Percentiles rank a stretch among this genome's conserved stretches.
phyloP scores from a whole-genome alignment of 2,329 filamentous ascomycete species.

The Penicillium olsonii region DNA sequence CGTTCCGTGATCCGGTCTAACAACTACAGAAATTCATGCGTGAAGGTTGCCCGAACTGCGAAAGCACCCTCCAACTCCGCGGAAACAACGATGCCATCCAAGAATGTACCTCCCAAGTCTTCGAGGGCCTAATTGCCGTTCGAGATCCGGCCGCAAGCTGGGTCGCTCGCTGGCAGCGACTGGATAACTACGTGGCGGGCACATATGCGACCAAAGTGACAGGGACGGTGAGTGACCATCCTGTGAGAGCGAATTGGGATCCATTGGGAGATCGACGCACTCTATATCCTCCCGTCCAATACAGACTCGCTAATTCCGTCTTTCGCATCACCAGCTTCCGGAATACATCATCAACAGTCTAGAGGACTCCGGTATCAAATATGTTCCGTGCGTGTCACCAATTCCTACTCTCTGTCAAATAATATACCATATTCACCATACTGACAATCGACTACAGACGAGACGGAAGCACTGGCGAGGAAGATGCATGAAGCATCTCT shows the following conservation, averaged over 20 bases:
- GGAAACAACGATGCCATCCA: conserved; percentile 78
- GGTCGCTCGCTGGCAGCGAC: conserved; percentile 94
- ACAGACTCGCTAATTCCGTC: not conserved
- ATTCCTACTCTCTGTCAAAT: not conserved
- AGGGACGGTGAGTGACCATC: conserved; percentile 62
- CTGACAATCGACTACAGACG: conserved; percentile 32
- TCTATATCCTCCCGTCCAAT: not conserved
- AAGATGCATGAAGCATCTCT: conserved; percentile 36
- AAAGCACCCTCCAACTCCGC: conserved; percentile 81
- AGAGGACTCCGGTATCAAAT: conserved; percentile 62
- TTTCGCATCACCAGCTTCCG: conserved; percentile 46
- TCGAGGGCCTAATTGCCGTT: conserved; percentile 86
- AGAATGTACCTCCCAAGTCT: conserved; percentile 94
- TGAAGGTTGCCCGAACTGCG: conserved; percentile 94
- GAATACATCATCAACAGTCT: conserved; percentile 58
- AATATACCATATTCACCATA: not conserved
- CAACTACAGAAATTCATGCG: conserved; percentile 72
- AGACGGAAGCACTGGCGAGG: conserved; percentile 50
- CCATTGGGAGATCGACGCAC: not conserved
- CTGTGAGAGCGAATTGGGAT: not conserved
- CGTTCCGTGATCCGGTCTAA: not conserved
- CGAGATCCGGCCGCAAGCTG: conserved; percentile 81
- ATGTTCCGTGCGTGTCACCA: conserved; percentile 54
- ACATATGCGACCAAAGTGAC: conserved; percentile 95
- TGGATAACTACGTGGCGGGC: conserved; percentile 84